Percentiles rank a stretch among this genome's conserved stretches.
phyloP scores from a whole-genome alignment of 495 filamentous ascomycete species.

The Podospora anserina region DNA sequence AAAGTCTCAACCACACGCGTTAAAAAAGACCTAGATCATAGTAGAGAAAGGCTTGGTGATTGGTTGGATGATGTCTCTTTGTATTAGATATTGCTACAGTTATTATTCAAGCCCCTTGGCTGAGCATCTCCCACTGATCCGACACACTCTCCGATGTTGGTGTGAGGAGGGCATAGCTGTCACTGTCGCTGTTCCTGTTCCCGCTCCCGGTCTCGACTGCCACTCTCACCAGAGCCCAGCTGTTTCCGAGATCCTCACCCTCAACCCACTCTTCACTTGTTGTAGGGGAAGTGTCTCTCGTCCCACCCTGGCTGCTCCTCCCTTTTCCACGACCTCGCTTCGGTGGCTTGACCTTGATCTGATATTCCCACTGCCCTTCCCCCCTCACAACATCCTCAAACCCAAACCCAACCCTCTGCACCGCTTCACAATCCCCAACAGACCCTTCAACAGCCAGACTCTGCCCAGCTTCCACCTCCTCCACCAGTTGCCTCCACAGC shows the following conservation, averaged over 20 bases:
- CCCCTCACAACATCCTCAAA: not conserved
- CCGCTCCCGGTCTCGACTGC: not conserved
- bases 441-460: not conserved
- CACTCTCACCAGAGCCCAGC: not conserved
- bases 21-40: too few relatives aligned
- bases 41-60: too few relatives aligned
- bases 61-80: not conserved
- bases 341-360: not conserved
- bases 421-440: not conserved
- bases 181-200: not conserved
- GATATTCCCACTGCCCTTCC: not conserved
- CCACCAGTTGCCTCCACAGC: not conserved
- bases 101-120: not conserved
- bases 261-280: not conserved
- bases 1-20: too few relatives aligned
- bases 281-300: not conserved
- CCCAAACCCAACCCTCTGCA: not conserved
- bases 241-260: not conserved
- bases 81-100: not conserved
- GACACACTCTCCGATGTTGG: not conserved
- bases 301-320: not conserved
- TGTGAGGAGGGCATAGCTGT: not conserved
- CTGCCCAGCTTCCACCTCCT: not conserved
- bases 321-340: not conserved
- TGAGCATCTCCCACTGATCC: not conserved